A percentile compares a stretch with the other conserved stretches of the same genome.
Conservation (phyloP, 345 rosid genomes). For the Citrus inodora region DNA sequence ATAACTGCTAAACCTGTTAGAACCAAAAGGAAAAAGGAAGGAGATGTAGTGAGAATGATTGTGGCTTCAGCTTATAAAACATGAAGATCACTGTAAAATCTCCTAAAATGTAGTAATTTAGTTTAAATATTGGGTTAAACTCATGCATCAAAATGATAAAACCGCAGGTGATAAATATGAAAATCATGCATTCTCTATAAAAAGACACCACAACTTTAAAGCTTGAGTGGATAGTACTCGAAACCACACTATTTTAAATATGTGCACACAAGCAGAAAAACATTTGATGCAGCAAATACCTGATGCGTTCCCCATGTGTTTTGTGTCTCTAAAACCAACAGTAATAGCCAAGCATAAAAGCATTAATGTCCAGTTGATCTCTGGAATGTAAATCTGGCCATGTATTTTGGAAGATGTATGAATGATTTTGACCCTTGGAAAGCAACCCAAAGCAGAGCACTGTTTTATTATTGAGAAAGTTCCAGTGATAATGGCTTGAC, state of each 20-base stretch:
- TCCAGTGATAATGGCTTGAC: conserved; percentile 96
- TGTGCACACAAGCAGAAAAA: not conserved
- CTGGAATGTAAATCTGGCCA: conserved; percentile 95
- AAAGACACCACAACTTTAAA: not conserved
- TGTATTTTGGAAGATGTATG: conserved; percentile 92
- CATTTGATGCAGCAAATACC: conserved; percentile 35
- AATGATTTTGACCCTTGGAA: conserved; percentile 83
- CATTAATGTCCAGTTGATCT: conserved; percentile 97
- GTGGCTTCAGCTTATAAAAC: not conserved
- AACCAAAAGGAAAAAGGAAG: not conserved
- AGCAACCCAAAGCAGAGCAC: conserved; percentile 89
- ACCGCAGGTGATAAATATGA: not conserved
- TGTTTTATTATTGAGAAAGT: conserved; percentile 97
- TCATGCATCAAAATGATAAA: not conserved
- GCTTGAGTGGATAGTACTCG: not conserved
- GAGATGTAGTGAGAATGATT: not conserved
- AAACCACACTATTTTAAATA: not conserved
- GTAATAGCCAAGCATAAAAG: conserved; percentile 93
- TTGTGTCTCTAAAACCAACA: conserved; percentile 85
- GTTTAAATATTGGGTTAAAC: not conserved
- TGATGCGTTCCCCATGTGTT: conserved; percentile 85
- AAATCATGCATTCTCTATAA: not conserved
- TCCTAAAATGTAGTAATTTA: not conserved
- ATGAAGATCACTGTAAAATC: not conserved
- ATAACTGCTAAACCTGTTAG: conserved; percentile 92